phyloP scores from a whole-genome alignment of 495 filamentous ascomycete species.

The Annulohypoxylon nitens region DNA sequence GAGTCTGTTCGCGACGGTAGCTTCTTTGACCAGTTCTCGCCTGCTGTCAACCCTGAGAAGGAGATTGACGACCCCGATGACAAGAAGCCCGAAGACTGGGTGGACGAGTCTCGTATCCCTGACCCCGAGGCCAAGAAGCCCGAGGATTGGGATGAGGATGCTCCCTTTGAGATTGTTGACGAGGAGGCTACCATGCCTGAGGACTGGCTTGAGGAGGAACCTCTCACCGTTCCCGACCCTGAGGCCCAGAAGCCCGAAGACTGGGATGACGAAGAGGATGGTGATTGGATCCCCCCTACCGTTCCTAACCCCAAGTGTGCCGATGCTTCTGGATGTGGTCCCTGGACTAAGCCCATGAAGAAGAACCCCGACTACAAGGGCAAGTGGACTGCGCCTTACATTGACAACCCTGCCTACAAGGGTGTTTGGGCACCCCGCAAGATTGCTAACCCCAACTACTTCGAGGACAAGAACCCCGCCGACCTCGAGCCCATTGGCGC shows the following conservation, averaged over 20 bases:
- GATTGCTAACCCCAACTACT: slow-evolving; percentile 97
- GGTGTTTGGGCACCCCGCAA: slow-evolving; percentile 93
- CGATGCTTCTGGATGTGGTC: slow-evolving; percentile 92
- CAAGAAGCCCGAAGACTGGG: slow-evolving; percentile 94
- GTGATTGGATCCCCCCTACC: slow-evolving; percentile 96
- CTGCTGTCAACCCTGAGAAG: slow-evolving; percentile 91
- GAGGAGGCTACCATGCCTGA: slow-evolving; percentile 92
- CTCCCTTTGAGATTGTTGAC: slow-evolving; percentile 94
- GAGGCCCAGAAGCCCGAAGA: slow-evolving; percentile 99
- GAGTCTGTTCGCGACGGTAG: slow-evolving; percentile 86
- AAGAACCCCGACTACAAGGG: slow-evolving; percentile 99
- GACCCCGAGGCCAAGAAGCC: slow-evolving; percentile 97
- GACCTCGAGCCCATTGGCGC: slow-evolving; percentile 99
- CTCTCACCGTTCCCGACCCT: slow-evolving; percentile 87
- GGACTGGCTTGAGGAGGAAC: slow-evolving; percentile 97
- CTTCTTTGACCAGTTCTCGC: slow-evolving; percentile 94
- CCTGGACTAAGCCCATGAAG: slow-evolving; percentile 92
- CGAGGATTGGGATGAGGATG: slow-evolving; percentile 99
- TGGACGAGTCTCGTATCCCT: slow-evolving; percentile 88
- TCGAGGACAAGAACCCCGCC: slow-evolving; percentile 95
- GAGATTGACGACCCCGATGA: slow-evolving; percentile 98
- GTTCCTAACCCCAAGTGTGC: slow-evolving; percentile 96
- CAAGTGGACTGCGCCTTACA: slow-evolving; percentile 93
- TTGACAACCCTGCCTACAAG: slow-evolving; percentile 99
- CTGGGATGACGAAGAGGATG: slow-evolving; percentile 99